Base-by-base conservation (phyloP, 2,329 filamentous ascomycete genomes). In the Fusarium abutilonis region DNA sequence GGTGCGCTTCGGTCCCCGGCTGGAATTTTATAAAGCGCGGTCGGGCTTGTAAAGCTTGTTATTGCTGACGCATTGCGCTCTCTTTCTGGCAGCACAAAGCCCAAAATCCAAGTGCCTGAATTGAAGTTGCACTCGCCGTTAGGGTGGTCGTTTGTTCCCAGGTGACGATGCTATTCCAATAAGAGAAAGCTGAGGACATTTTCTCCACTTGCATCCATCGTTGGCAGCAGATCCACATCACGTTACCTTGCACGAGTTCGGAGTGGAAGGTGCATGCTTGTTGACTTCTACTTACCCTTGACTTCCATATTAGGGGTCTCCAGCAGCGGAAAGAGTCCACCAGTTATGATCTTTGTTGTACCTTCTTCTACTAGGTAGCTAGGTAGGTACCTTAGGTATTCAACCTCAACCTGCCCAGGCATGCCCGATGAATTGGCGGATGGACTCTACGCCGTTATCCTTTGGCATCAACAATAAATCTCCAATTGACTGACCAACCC, bases 91-190 rank as follows among this genome's bases (percentile, higher is more conserved):
- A 26, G 23, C 23, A 4, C 23, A 26, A 4, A 26, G 6, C 23
- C 23, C n/a, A n/a, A 19, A 19, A 8, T 8, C 23, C n/a, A n/a
- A 19, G n/a, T 35, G 31, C 40, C 40, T 32, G 54, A 52, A n/a
- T 34, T 57, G 36, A 43, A 51, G 52, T 62, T 47, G 52, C 48
- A 58, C 49, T 54, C 56, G 49, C 61, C 61, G 56, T 64, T 65
- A 41, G 38, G 52, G 63, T 59, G 43, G 60, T 50, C 56, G 52
- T 66, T 67, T 64, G 36, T 67, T 50, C 64, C 62, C 54, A 60
- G 61, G 51, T 42, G 43, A 44, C 32, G 52, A 51, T 57, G 52
- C 48, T 56, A 60, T 60, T 54, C 55, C 41, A 50, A 43, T 41
- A 48, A 8, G 13, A 46, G 42, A 26, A 49, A 51, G 40, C 40